Base-by-base conservation (phyloP, 805 yeast genomes). In the Candida ovalis region DNA sequence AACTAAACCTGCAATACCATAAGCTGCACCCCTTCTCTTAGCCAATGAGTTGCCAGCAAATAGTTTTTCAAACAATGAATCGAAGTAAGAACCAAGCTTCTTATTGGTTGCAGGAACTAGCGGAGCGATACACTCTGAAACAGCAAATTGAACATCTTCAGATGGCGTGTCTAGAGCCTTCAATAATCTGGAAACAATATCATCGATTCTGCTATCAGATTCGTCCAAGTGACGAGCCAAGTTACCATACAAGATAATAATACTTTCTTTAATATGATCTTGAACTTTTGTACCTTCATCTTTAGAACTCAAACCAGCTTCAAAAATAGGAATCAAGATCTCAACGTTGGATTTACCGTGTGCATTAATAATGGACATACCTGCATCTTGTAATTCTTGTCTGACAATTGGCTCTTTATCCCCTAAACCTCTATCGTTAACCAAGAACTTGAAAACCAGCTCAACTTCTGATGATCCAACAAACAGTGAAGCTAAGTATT, bases 1-100 rank as follows among this genome's bases (percentile, higher is more conserved):
- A 2, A 87, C 92, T 40, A 94, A 68, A 53, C 99, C 99, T 21
- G 98, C 87, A 57, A 94, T 77, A 66, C 98, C 99, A 70, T 88
- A 90, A 1, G 98, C 98, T 2, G 97, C 92, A 61, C 98, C 99
- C 55, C 92, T 78, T 62, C 96, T 77, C n/a, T 74, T 72, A 1
- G 78, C 77, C 35, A 72, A 60, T 1, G 69, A 56, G 28, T 70
- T 69, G 2, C 81, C 81, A 8, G 68, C 63, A 60, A 87, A 81
- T 23, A 91, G 70, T 54, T 77, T 81, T 5, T 71, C 78, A 60
- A 87, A 77, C 43, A 90, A 70, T 3, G 60, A 56, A 33, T 83
- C 86, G 48, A 88, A 68, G 55, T 85, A 80, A 0, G 67, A 64
- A 24, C 75, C 76, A 25, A 84, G 74, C 15, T 73, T 71, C 2